Evolutionary conservation across 352 stramenopile species (phyloP).

Genomic region (Phytophthora crassamura): DNA sequence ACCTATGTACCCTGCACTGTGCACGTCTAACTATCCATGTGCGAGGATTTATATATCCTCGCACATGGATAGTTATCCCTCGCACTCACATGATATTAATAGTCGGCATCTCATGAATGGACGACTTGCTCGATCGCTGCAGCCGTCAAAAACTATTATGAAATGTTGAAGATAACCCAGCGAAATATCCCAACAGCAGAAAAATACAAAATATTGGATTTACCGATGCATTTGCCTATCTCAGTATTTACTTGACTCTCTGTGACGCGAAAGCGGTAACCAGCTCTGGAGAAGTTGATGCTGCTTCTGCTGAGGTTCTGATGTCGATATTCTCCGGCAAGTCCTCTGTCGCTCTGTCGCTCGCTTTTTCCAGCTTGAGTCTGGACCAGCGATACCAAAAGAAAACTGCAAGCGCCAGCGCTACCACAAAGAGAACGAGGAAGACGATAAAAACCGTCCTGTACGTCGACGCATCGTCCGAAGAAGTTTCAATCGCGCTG

Average conservation of each 20-base stretch:
- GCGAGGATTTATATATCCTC: no score
- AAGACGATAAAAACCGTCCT: slow-evolving; percentile 58
- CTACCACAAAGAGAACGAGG: slow-evolving; percentile 44
- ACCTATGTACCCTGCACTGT: no score
- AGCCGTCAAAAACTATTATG: no score
- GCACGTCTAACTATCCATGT: no score
- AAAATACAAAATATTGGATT: no score
- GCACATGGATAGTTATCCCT: no score
- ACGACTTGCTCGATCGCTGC: no score
- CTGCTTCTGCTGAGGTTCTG: slow-evolving; percentile 6
- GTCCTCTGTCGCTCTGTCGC: slow-evolving; percentile 11
- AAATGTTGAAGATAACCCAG: no score
- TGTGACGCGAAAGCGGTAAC: slow-evolving; percentile 16
- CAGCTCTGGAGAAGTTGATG: slow-evolving; percentile 8
- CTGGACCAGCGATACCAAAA: slow-evolving; percentile 42
- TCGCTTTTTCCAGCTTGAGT: slow-evolving; percentile 28
- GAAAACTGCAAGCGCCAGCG: slow-evolving; percentile 25
- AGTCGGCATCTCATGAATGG: no score
- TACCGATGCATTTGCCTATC: no score
- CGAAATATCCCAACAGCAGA: no score
- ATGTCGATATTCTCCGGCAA: slow-evolving; percentile 19
- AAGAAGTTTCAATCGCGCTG: neutral
- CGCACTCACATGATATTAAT: no score
- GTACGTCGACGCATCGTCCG: slow-evolving; percentile 32
- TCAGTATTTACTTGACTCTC: neutral